Conservation (phyloP, 176 grass and related monocot species). For the Rhynchospora pubera region DNA sequence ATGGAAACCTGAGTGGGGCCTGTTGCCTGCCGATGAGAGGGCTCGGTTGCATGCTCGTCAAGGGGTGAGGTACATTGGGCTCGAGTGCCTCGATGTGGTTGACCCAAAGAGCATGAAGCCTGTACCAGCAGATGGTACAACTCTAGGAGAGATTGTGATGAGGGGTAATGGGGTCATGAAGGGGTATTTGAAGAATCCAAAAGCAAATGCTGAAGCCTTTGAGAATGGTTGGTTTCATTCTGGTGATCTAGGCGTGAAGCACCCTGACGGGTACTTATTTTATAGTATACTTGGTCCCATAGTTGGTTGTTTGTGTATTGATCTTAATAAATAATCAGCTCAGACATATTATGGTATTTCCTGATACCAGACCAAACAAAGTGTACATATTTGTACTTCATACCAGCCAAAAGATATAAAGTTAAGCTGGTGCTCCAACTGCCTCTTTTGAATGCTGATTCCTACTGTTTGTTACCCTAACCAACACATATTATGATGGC, state of each 20-base stretch:
- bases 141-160: conserved; percentile 86
- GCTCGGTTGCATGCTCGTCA: conserved; percentile 69
- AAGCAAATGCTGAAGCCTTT: conserved; percentile 71
- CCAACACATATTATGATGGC: background rate
- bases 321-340: background rate
- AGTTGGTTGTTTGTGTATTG: background rate
- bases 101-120: conserved; percentile 65
- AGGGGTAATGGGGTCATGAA: conserved; percentile 90
- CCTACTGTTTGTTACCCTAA: background rate
- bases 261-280: conserved; percentile 33
- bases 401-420: background rate
- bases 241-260: conserved; percentile 71
- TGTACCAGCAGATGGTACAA: conserved; percentile 56
- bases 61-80: conserved; percentile 69
- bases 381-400: background rate
- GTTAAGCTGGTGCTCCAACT: background rate
- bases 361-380: background rate
- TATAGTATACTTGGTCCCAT: background rate
- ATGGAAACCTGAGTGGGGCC: conserved; percentile 94
- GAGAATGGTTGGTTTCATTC: conserved; percentile 92
- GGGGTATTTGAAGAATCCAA: conserved; percentile 77
- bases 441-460: background rate
- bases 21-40: conserved; percentile 44
- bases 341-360: background rate
- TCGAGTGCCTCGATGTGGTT: conserved; percentile 69